Conservation (phyloP, 257 asterid genomes). For the Cynanchum wilfordii region DNA sequence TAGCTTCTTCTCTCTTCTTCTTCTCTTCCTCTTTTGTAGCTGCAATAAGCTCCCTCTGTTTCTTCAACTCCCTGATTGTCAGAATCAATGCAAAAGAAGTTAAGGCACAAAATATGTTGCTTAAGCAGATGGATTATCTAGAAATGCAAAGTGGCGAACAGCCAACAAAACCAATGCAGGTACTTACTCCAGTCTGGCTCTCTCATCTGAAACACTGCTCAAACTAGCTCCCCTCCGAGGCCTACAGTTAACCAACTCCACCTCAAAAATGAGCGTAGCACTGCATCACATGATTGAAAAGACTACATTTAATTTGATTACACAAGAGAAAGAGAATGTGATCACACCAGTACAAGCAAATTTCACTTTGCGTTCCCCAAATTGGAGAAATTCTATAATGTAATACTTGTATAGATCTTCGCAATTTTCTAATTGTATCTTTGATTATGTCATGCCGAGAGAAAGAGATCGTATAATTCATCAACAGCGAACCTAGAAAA, state of each 20-base stretch:
- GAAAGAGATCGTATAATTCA: no score
- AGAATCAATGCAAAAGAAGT: not conserved
- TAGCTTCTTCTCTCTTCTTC: slow-evolving; percentile 98
- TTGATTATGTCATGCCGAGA: no score
- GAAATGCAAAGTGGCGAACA: not conserved
- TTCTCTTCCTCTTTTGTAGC: slow-evolving; percentile 86
- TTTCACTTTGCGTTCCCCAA: not conserved
- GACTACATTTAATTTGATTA: not conserved
- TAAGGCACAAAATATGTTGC: not conserved
- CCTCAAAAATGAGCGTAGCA: slow-evolving; percentile 84
- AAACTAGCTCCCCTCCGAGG: slow-evolving; percentile 92
- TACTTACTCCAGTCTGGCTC: slow-evolving; percentile 89
- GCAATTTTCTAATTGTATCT: no score
- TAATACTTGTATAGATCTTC: no score
- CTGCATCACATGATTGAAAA: slow-evolving; percentile 39
- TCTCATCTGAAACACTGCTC: slow-evolving; percentile 84
- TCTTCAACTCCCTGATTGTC: slow-evolving; percentile 68
- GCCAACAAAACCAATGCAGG: not conserved
- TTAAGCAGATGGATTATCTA: not conserved
- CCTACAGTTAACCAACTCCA: slow-evolving; percentile 90
- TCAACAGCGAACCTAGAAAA: not conserved
- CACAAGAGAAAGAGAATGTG: not conserved
- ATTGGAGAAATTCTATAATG: not conserved
- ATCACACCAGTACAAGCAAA: not conserved
- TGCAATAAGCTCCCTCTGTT: slow-evolving; percentile 83